Percentiles rank a stretch among this genome's conserved stretches.
Evolutionary conservation across 2,329 filamentous ascomycete genomes (phyloP).

Genomic region (Aspergillus sp.): DNA sequence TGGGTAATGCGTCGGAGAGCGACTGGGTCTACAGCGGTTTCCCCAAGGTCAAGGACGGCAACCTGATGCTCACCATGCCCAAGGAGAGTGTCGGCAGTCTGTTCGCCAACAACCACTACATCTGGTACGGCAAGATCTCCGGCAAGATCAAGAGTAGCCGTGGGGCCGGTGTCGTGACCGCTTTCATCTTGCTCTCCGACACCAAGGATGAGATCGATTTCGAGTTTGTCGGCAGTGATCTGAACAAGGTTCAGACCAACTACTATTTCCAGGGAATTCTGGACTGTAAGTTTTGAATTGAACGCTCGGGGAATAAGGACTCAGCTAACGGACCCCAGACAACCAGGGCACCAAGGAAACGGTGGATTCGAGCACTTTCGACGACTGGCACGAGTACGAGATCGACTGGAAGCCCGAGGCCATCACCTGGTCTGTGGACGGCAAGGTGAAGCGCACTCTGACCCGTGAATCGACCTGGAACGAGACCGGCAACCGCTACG

Average conservation of each 20-base stretch:
- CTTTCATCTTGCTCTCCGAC: constrained; percentile 92
- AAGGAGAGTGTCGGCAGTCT: constrained; percentile 82
- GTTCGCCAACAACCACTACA: constrained; percentile 77
- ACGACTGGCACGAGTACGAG: constrained; percentile 83
- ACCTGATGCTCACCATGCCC: constrained; percentile 85
- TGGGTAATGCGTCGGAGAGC: constrained; percentile 74
- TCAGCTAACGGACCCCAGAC: constrained; percentile 53
- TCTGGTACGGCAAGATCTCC: constrained; percentile 96
- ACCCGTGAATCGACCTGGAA: constrained; percentile 79
- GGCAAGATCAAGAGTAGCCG: constrained; percentile 81
- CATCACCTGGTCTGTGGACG: constrained; percentile 86
- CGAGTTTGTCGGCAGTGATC: constrained; percentile 83
- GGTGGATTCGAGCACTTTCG: constrained; percentile 63
- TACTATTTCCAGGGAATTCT: constrained; percentile 95
- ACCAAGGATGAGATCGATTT: constrained; percentile 99
- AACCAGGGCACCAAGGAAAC: constrained; percentile 72
- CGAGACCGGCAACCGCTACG: constrained; percentile 73
- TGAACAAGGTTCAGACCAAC: constrained; percentile 81
- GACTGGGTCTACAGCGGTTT: constrained; percentile 90
- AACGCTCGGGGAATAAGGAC: background rate
- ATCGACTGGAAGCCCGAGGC: constrained; percentile 87
- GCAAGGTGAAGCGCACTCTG: constrained; percentile 70
- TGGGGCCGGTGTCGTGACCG: constrained; percentile 88
- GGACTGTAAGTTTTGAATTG: constrained; percentile 64
- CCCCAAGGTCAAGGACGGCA: constrained; percentile 61